These are phyloP conservation scores for Hippophae tibetana DNA, from an alignment of 306 rosid species.

Conservation along the genomic window DNA sequence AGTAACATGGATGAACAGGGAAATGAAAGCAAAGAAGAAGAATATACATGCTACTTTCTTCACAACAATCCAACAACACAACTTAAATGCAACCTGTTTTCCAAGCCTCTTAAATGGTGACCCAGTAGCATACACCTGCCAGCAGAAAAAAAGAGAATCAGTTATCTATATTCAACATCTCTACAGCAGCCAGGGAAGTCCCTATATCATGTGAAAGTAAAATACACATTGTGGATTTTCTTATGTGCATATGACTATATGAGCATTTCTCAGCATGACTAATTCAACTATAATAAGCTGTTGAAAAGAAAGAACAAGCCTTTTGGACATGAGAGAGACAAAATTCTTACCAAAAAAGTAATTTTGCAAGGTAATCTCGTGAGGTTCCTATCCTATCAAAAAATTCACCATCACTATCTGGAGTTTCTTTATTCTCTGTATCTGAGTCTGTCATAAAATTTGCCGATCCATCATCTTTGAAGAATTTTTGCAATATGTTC, in stretches of 20 bases:
- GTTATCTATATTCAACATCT: neutral
- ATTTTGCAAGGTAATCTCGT: constrained; percentile 90
- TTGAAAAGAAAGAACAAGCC: neutral
- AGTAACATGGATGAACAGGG: constrained; percentile 6
- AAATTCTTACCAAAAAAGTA: constrained; percentile 84
- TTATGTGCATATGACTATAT: neutral
- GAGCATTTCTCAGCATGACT: constrained; percentile 1
- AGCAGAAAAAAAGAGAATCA: constrained; percentile 8
- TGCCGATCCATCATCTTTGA: constrained; percentile 30
- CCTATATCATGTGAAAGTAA: constrained; percentile 2
- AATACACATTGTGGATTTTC: neutral
- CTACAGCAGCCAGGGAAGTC: neutral
- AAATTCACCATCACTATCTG: constrained; percentile 31
- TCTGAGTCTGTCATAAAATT: constrained; percentile 31
- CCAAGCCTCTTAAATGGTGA: constrained; percentile 95
- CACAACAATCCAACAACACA: constrained; percentile 85
- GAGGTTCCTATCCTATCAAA: constrained; percentile 48
- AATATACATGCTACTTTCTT: constrained; percentile 50
- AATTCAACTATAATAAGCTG: neutral
- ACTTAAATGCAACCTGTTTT: constrained; percentile 82
- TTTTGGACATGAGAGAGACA: constrained; percentile 8
- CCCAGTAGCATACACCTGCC: constrained; percentile 98
- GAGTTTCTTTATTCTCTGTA: constrained; percentile 24
- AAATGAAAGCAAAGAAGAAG: constrained; percentile 21
- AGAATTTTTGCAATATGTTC: constrained; percentile 51